phyloP scores from a whole-genome alignment of 2,329 filamentous ascomycete species.

The Aspergillus ochraceus region DNA sequence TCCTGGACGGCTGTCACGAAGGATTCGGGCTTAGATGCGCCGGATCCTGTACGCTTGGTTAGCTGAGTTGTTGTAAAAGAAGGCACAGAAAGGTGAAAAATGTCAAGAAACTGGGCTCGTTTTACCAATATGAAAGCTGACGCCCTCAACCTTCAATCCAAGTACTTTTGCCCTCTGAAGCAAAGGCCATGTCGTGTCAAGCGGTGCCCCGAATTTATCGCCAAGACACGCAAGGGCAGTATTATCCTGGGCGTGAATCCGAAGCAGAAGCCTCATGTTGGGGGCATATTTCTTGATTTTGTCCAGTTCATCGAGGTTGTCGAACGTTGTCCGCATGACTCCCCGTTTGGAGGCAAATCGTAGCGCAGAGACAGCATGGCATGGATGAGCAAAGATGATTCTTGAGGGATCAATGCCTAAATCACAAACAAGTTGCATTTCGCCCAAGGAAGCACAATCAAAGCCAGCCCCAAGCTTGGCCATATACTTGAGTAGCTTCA shows the following conservation, averaged over 20 bases:
- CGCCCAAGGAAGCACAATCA: conserved; percentile 29
- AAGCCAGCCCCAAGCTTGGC: conserved; percentile 24
- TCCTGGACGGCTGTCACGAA: conserved; percentile 20
- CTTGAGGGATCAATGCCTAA: conserved; percentile 24
- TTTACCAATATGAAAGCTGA: conserved; percentile 33
- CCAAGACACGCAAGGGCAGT: conserved; percentile 1
- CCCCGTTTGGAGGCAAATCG: conserved; percentile 18
- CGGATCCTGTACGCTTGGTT: conserved; percentile 12
- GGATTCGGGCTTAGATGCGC: conserved; percentile 17
- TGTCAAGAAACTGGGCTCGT: neutral
- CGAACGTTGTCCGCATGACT: conserved; percentile 25
- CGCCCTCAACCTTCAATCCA: conserved; percentile 23
- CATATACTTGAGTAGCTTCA: conserved; percentile 21
- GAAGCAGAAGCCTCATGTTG: conserved; percentile 21
- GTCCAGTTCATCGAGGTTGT: conserved; percentile 29
- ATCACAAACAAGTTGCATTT: conserved; percentile 22
- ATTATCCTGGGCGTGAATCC: conserved; percentile 12
- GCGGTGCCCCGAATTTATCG: neutral
- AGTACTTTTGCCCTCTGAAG: conserved; percentile 23
- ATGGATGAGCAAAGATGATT: conserved; percentile 30
- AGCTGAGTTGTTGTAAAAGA: neutral
- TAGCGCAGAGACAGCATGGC: conserved; percentile 23
- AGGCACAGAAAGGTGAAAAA: too few species aligned
- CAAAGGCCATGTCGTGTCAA: conserved; percentile 2
- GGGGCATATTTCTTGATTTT: conserved; percentile 24